Evolutionary conservation across 2,329 filamentous ascomycete species (phyloP).

Genomic region (Chrysosporium queenslandicum): DNA sequence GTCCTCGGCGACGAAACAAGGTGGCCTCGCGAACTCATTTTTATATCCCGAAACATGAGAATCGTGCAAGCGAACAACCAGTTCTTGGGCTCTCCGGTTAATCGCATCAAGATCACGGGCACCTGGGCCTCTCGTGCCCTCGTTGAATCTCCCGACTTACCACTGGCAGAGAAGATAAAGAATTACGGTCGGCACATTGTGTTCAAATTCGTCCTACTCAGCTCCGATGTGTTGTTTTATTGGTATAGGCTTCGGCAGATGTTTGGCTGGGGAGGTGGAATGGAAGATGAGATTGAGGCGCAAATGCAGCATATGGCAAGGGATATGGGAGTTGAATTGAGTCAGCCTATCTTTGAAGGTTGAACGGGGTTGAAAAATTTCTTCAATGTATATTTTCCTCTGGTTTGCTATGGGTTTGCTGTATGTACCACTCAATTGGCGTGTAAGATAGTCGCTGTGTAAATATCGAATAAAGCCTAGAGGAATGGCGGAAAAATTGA

Average conservation of each 20-base stretch:
- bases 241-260: conserved; percentile 67
- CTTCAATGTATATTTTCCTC: neutral
- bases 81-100: conserved; percentile 77
- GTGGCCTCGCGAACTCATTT: conserved; percentile 83
- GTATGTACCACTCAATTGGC: neutral
- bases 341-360: conserved; percentile 81
- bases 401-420: neutral
- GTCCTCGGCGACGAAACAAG: conserved; percentile 77
- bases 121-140: conserved; percentile 78
- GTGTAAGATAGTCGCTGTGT: neutral
- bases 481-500: too few relatives aligned
- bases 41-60: conserved; percentile 81
- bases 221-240: conserved; percentile 74
- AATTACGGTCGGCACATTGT: conserved; percentile 69
- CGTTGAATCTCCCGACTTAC: conserved; percentile 61
- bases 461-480: neutral
- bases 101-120: conserved; percentile 87
- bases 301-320: conserved; percentile 80
- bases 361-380: neutral
- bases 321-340: conserved; percentile 82
- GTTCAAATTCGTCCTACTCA: conserved; percentile 68
- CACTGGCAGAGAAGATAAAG: conserved; percentile 50
- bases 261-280: conserved; percentile 65
- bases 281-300: conserved; percentile 89
- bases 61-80: conserved; percentile 93